Base-by-base conservation (phyloP, 371 early-diverging fungal species). In the Zopfochytrium polystomum region DNA sequence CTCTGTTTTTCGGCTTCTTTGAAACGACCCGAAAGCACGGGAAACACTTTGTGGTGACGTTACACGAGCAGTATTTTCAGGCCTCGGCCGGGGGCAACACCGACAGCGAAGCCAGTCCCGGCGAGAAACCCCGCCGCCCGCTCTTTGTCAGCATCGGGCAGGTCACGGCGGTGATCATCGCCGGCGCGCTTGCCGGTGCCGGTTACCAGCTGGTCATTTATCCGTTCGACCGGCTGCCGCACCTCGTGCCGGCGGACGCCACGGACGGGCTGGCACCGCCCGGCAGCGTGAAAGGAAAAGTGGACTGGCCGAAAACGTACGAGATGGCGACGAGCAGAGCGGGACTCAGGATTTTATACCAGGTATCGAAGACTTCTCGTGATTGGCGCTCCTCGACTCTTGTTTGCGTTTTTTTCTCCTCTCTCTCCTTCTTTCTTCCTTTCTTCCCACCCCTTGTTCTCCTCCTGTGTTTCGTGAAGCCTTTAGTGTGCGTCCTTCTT, bases 1-100 rank as follows among this genome's bases (percentile, higher is more conserved):
- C 69, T 2, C 42, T 75, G 56, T 78, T 78, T 51, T 78, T 78
- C 58, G 73, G 73, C 22, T 33, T 73, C 7, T 78, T 75, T 55
- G 75, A 78, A 34, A 62, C 54, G 23, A n/a, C 66, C n/a, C 63
- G 71, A 1, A 52, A 64, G 20, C 11, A 52, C 11, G 74, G 74
- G 18, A 73, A 77, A 42, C 55, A 60, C 23, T 18, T 60, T 30
- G 73, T 70, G 25, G 46, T 64, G 29, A 55, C 47, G 50, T 15
- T 56, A 23, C 63, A 55, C 23, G 49, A 51, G n/a, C 31, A n/a
- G 33, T n/a, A 27, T 7, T n/a, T n/a, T n/a, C n/a, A n/a, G n/a
- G n/a, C n/a, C n/a, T n/a, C n/a, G n/a, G n/a, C 30, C 34, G 11
- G 34, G 13, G 7, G 30, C 50, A 3, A 4, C 23, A 34, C 30